Conservation (phyloP, 768 basidiomycete species). For the Albatrellus ellisii region DNA sequence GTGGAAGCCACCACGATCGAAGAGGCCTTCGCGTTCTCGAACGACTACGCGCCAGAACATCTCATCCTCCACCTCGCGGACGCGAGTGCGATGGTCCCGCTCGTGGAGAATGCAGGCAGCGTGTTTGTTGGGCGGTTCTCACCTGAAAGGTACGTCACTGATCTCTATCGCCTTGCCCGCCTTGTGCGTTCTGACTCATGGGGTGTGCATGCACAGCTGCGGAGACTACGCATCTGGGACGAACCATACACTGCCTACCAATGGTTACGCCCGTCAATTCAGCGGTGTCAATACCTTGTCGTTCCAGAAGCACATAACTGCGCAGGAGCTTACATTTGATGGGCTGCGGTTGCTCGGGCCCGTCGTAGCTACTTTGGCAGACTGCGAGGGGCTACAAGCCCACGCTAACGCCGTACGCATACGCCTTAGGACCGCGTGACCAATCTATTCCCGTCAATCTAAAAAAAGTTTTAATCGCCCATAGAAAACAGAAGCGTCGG, state of each 20-base stretch:
- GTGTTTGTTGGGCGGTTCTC: slow-evolving; percentile 93
- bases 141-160: slow-evolving; percentile 72
- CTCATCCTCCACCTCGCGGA: slow-evolving; percentile 80
- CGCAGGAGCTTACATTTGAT: slow-evolving; percentile 75
- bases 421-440: slow-evolving; percentile 42
- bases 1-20: slow-evolving; percentile 53
- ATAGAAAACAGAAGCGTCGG: too few relatives aligned
- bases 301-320: slow-evolving; percentile 99
- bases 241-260: slow-evolving; percentile 95
- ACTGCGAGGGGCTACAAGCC: slow-evolving; percentile 88
- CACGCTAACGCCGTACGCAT: slow-evolving; percentile 95
- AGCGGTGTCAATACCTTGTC: slow-evolving; percentile 95
- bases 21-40: slow-evolving; percentile 81
- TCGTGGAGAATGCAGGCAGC: slow-evolving; percentile 86
- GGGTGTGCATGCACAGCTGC: slow-evolving; percentile 52
- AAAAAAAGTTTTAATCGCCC: too few relatives aligned
- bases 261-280: slow-evolving; percentile 95
- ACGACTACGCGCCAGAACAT: slow-evolving; percentile 98
- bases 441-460: too few relatives aligned
- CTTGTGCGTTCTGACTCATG: slow-evolving; percentile 2
- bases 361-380: slow-evolving; percentile 77
- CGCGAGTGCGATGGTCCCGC: slow-evolving; percentile 47
- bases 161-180: neutral
- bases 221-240: slow-evolving; percentile 99
- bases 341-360: slow-evolving; percentile 79